Evolutionary conservation across 495 filamentous ascomycete species (phyloP).

Genomic region (Massariosphaeria phaeospora): DNA sequence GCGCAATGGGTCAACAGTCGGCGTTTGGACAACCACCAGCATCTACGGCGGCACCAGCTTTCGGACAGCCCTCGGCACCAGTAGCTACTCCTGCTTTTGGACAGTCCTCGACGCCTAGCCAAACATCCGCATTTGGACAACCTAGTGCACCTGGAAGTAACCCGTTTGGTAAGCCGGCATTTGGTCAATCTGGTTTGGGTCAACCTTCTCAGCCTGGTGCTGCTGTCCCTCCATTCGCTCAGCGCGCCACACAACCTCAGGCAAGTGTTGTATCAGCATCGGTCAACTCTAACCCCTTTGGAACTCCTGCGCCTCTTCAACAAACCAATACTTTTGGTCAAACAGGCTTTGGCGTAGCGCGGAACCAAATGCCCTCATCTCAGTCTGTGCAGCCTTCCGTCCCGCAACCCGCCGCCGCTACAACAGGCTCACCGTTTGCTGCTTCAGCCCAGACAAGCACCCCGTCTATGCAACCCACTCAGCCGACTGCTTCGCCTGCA

Average conservation of each 20-base stretch:
- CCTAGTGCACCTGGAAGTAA: constrained; percentile 9
- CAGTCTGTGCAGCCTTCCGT: not conserved
- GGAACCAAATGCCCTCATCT: constrained; percentile 5
- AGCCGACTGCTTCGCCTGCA: not conserved
- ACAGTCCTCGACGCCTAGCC: constrained; percentile 24
- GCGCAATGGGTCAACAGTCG: constrained; percentile 16
- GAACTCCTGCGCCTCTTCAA: not conserved
- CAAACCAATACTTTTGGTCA: constrained; percentile 10
- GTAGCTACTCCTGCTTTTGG: constrained; percentile 22
- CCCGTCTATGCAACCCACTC: too few species aligned
- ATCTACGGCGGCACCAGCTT: constrained; percentile 19
- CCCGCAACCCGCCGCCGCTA: not conserved
- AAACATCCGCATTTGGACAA: constrained; percentile 16
- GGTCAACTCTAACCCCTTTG: constrained; percentile 18
- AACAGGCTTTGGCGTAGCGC: constrained; percentile 13
- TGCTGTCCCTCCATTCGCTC: constrained; percentile 13
- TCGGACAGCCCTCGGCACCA: constrained; percentile 22
- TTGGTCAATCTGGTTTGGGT: constrained; percentile 15
- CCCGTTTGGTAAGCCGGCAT: constrained; percentile 17
- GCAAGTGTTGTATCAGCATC: constrained; percentile 9
- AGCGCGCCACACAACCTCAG: constrained; percentile 8
- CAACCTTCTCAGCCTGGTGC: constrained; percentile 18
- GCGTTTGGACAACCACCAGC: constrained; percentile 27
- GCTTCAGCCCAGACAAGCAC: not conserved
- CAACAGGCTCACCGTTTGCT: constrained; percentile 15